A percentile compares a stretch with the other conserved stretches of the same genome.
phyloP scores from a whole-genome alignment of 148 eudicot species.

The Arctostaphylos glauca region DNA sequence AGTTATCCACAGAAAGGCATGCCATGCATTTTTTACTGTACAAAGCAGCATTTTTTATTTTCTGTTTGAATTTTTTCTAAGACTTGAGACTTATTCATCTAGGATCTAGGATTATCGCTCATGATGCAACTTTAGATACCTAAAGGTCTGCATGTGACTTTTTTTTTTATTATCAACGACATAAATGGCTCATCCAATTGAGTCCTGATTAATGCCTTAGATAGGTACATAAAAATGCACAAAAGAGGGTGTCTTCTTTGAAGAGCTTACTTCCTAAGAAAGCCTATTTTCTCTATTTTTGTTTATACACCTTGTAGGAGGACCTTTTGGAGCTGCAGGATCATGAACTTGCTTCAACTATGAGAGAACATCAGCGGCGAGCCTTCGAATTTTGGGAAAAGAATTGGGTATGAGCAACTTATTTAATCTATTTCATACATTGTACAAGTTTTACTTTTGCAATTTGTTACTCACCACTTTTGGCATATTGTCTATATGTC shows the following conservation, averaged over 20 bases:
- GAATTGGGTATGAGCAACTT: constrained; percentile 71
- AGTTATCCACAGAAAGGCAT: background rate
- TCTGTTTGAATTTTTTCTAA: background rate
- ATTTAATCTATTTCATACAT: background rate
- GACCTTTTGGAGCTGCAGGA: constrained; percentile 91
- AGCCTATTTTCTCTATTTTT: constrained; percentile 3
- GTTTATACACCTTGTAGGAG: constrained; percentile 53
- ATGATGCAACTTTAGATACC: background rate
- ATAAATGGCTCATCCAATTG: background rate
- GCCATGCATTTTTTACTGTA: constrained; percentile 10
- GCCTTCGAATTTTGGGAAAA: constrained; percentile 94
- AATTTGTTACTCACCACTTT: constrained; percentile 4
- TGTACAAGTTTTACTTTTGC: background rate
- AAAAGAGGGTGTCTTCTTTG: background rate
- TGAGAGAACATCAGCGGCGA: constrained; percentile 66
- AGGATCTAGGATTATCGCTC: background rate
- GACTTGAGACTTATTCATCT: background rate
- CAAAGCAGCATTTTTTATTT: background rate
- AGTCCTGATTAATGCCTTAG: background rate
- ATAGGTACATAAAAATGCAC: background rate
- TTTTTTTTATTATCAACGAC: background rate
- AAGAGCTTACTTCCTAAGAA: constrained; percentile 10
- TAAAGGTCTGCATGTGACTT: background rate
- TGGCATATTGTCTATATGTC: constrained; percentile 19
- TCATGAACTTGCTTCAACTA: constrained; percentile 54